Evolutionary conservation across 306 rosid species (phyloP), one percentile per base, ranked within the genome.

Genomic region (Alnus glutinosa): DNA sequence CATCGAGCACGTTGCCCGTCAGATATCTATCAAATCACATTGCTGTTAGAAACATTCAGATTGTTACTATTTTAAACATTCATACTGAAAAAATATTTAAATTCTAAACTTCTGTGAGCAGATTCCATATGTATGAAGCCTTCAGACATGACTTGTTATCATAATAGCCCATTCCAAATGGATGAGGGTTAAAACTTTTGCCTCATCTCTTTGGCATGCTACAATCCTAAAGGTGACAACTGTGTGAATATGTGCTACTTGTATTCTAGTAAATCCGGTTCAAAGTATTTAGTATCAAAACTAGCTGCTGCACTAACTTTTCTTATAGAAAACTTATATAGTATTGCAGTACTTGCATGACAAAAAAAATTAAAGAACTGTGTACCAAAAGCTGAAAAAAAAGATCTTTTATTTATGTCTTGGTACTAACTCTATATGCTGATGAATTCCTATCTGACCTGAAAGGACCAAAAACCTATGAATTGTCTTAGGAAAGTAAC

Each of bases 1-100:
- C 85, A 15, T 6, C 61, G 7, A 82, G 82, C 55, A 73, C 14
- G 85, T 82, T 82, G 11, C 75, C 23, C 14, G 82, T 82, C 48
- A 82, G 82, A 77, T 66, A 82, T 55, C 85, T 67, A 42, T 67
- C 72, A 16, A 16, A 39, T 67, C 71, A 66, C 7, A 39, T 15
- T 66, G 9, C 30, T 3, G 13, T 67, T 39, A 18, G 72, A 67
- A 37, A 42, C 30, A 18, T 18, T 37, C 6, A n/a, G n/a, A n/a
- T n/a, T n/a, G n/a, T n/a, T n/a, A n/a, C n/a, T n/a, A n/a, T n/a
- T n/a, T n/a, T n/a, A n/a, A 67, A 39, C 48, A 12, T 7, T 16
- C 51, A 13, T 39, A 67, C 7, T 12, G 3, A 62, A 30, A 62
- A 42, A 4, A 67, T 10, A 28, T 3, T 30, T 64, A 3, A 36